phyloP scores from a whole-genome alignment of 768 basidiomycete genomes.

The Kwoniella sp. region DNA sequence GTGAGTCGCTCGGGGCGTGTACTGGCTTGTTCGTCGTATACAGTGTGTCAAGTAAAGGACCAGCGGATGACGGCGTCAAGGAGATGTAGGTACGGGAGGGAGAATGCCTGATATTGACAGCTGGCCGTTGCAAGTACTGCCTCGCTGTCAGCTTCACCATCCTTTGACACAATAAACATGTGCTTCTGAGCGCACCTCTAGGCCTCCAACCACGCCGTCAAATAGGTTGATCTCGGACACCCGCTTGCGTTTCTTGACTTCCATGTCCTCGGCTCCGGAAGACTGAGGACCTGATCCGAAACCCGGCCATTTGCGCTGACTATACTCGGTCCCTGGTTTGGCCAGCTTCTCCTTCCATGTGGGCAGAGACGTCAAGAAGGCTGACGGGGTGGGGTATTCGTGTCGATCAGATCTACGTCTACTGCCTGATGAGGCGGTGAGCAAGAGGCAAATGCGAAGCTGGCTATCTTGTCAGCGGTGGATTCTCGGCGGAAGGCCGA shows the following conservation, averaged over 20 bases:
- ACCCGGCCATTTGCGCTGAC: constrained; percentile 9
- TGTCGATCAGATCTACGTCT: too few relatives aligned
- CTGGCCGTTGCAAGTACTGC: not conserved
- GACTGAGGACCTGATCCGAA: not conserved
- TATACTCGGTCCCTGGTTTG: not conserved
- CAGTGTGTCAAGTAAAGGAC: constrained; percentile 7
- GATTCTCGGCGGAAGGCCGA: not conserved
- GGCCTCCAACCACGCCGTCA: constrained; percentile 16
- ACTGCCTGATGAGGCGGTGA: constrained; percentile 9
- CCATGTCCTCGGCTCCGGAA: not conserved
- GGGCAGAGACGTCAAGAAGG: constrained; percentile 31
- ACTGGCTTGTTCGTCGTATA: constrained; percentile 2
- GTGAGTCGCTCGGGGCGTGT: not conserved
- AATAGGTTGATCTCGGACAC: constrained; percentile 12
- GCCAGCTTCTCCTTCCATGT: constrained; percentile 9
- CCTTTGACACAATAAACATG: too few relatives aligned
- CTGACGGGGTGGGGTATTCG: constrained; percentile 14
- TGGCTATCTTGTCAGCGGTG: constrained; percentile 7
- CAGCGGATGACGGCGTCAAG: constrained; percentile 12
- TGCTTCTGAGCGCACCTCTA: constrained; percentile 26
- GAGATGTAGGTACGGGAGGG: constrained; percentile 11
- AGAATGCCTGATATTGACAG: constrained; percentile 1
- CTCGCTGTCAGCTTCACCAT: not conserved
- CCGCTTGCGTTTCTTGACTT: constrained; percentile 14
- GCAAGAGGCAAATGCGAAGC: constrained; percentile 20